Base-by-base conservation (phyloP, 2,329 filamentous ascomycete genomes). In the Alternaria angustiovoidea region DNA sequence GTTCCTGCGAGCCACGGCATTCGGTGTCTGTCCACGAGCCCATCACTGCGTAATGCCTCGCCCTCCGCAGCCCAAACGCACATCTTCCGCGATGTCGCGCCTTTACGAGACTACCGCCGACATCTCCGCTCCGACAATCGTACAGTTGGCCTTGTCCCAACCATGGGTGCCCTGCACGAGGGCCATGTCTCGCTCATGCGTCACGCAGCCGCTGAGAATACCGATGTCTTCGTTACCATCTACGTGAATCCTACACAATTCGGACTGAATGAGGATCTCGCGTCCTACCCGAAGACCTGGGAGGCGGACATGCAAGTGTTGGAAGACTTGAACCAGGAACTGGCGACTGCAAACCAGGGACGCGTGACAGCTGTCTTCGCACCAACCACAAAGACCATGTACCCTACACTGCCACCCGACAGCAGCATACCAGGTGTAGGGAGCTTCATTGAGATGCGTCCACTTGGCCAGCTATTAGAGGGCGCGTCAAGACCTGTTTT, bases 171-270 rank as follows among this genome's bases (percentile, higher is more conserved):
- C 51, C 86, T 99, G n/a, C 95, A 99, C 79, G 87, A 89, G 56
- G 95, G 95, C 41, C 95, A 99, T 80, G 81, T 97, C 52, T 91
- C 91, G 4, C 86, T 99, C 22, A 91, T 97, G 72, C 91, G 92
- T 60, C 87, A 89, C 69, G 95, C 95, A 3, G 94, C 94, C 1
- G 83, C 85, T 48, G 92, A 96, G 71, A 95, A 93, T 80, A 90
- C 91, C 66, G 87, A 93, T 69, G 91, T 98, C 57, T 89, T 97
- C 63, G 91, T 99, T 57, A 93, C 91, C 75, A 90, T 98, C 69
- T 99, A 94, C 78, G 91, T 99, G 73, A 99, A 99, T 79, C 95
- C 95, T 4, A 95, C 95, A 1, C 95, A 99, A 79, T 99, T 99
- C 76, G 94, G 94, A 32, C 83, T 92, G 22, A 87, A 89, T 57